A percentile compares a stretch with the other conserved stretches of the same genome.
Conservation (phyloP, 495 filamentous ascomycete species). For the Antarctomyces pellizariae region DNA sequence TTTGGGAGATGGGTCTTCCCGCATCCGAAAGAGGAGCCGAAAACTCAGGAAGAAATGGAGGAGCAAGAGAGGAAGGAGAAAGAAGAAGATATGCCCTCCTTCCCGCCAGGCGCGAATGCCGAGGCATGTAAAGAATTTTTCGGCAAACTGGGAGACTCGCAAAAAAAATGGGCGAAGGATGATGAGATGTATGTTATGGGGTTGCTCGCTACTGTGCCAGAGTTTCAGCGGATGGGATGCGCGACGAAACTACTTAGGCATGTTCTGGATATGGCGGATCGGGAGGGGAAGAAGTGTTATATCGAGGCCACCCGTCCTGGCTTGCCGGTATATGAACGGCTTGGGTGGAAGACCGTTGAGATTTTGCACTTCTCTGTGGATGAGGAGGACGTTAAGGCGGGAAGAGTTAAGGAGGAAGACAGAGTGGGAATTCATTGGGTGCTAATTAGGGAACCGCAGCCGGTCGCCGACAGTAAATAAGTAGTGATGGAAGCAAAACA, state of each 20-base stretch:
- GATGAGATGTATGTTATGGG: slow-evolving; percentile 9
- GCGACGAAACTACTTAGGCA: slow-evolving; percentile 8
- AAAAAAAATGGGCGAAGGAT: slow-evolving; percentile 3
- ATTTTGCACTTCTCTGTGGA: slow-evolving; percentile 6
- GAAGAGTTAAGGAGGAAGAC: no score
- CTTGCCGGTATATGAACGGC: slow-evolving; percentile 7
- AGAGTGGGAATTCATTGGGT: no score
- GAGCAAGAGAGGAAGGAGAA: neutral
- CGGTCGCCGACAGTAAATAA: neutral
- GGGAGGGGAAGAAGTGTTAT: slow-evolving; percentile 6
- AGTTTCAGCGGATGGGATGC: slow-evolving; percentile 8
- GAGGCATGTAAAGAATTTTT: slow-evolving; percentile 8
- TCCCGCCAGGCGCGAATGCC: slow-evolving; percentile 8
- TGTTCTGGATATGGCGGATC: slow-evolving; percentile 7
- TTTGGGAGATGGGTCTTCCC: slow-evolving; percentile 8
- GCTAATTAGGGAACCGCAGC: slow-evolving; percentile 8
- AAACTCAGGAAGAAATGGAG: slow-evolving; percentile 2
- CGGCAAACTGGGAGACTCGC: slow-evolving; percentile 1
- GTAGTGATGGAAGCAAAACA: neutral
- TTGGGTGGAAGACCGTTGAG: slow-evolving; percentile 9
- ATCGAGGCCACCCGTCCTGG: slow-evolving; percentile 9
- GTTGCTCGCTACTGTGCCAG: slow-evolving; percentile 5
- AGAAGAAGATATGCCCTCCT: slow-evolving; percentile 1
- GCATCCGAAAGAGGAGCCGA: slow-evolving; percentile 2
- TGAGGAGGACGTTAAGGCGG: slow-evolving; percentile 5